phyloP scores from a whole-genome alignment of 352 stramenopile species.

The Globisporangium alternatum region DNA sequence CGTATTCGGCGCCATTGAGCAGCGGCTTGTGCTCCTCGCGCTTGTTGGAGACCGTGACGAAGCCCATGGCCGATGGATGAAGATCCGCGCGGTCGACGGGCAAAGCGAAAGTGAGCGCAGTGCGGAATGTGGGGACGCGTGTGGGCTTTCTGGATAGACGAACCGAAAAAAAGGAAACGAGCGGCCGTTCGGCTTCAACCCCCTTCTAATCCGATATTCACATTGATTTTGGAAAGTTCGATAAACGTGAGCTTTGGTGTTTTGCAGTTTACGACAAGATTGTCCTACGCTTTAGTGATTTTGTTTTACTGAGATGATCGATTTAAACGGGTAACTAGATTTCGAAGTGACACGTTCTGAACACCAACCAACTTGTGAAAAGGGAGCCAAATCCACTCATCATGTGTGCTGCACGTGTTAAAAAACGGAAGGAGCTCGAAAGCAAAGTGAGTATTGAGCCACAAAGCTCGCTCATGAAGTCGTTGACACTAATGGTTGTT shows the following conservation, averaged over 20 bases:
- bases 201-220: too few relatives aligned
- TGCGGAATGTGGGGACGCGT: too few relatives aligned
- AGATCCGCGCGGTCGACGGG: background rate
- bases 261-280: too few relatives aligned
- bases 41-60: slow-evolving; percentile 12
- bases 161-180: background rate
- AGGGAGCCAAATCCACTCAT: slow-evolving; percentile 9
- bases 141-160: background rate
- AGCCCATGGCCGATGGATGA: slow-evolving; percentile 6
- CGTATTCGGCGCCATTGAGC: slow-evolving; percentile 19
- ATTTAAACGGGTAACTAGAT: background rate
- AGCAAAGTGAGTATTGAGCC: background rate
- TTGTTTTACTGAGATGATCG: background rate
- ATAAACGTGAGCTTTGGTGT: too few relatives aligned
- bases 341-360: background rate
- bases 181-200: too few relatives aligned
- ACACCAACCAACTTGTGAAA: slow-evolving; percentile 4
- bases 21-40: slow-evolving; percentile 31
- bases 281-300: too few relatives aligned
- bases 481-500: too few relatives aligned
- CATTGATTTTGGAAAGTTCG: too few relatives aligned
- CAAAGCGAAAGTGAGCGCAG: slow-evolving; percentile 2
- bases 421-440: slow-evolving; percentile 1
- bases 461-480: too few relatives aligned
- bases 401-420: slow-evolving; percentile 1